Evolutionary conservation across 1,284 basidiomycete species (phyloP).

Genomic region (Ceratobasidium theobromae): DNA sequence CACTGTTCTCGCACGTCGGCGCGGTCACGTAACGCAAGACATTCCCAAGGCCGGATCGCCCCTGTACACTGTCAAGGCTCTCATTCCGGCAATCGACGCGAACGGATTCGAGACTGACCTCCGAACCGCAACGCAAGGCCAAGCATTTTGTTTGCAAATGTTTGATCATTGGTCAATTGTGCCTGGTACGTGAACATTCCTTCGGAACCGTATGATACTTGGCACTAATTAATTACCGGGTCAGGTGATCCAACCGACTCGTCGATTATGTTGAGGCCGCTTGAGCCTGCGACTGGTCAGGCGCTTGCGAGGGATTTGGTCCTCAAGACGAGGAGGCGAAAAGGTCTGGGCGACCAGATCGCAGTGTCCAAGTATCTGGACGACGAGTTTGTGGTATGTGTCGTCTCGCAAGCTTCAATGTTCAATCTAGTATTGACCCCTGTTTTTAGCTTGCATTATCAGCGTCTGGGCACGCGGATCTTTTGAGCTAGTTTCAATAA

Average conservation of each 20-base stretch:
- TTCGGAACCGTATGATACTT: not conserved
- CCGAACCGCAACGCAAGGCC: conserved; percentile 94
- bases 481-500: conserved; percentile 56
- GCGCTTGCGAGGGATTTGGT: conserved; percentile 90
- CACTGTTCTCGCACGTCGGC: conserved; percentile 91
- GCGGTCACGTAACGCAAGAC: conserved; percentile 98
- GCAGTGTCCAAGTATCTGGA: conserved; percentile 93
- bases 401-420: conserved; percentile 9
- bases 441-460: conserved; percentile 73
- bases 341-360: conserved; percentile 91
- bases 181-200: conserved; percentile 62
- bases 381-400: conserved; percentile 87
- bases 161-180: conserved; percentile 99
- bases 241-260: conserved; percentile 97
- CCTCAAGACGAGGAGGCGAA: conserved; percentile 93
- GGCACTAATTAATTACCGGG: no score
- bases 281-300: conserved; percentile 96
- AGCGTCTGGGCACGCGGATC: conserved; percentile 86
- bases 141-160: conserved; percentile 93
- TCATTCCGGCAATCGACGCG: conserved; percentile 97
- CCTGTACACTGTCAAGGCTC: conserved; percentile 94
- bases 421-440: conserved; percentile 35
- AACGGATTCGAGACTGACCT: conserved; percentile 99
- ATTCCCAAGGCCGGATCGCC: conserved; percentile 97
- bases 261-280: conserved; percentile 88